Conservation (phyloP, 192 early-diverging fungal genomes). For the Dissophora ornata region DNA sequence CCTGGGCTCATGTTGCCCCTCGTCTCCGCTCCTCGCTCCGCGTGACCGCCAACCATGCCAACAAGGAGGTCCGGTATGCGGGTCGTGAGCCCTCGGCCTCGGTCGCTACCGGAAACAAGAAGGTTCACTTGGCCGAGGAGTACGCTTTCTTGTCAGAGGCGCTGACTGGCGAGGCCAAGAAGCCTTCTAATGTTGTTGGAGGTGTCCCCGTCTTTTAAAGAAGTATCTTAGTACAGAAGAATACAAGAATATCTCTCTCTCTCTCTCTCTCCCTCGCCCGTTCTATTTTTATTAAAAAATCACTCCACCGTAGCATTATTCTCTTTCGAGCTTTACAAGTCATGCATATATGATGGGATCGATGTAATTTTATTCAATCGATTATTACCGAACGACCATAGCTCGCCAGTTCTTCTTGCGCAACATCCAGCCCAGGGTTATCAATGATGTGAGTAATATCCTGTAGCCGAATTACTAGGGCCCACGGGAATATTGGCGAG, state of each 20-base stretch:
- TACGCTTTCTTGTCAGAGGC: slow-evolving; percentile 78
- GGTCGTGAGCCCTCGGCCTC: slow-evolving; percentile 91
- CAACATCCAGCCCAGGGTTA: background rate
- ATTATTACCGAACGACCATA: too few relatives aligned
- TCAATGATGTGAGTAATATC: background rate
- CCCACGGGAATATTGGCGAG: background rate
- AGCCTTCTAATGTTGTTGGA: slow-evolving; percentile 72
- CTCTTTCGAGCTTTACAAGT: too few relatives aligned
- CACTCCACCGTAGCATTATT: too few relatives aligned
- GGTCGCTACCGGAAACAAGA: slow-evolving; percentile 95
- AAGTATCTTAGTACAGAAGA: background rate
- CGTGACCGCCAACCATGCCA: slow-evolving; percentile 76
- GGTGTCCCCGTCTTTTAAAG: slow-evolving; percentile 75
- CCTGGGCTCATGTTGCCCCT: slow-evolving; percentile 90
- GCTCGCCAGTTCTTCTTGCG: too few relatives aligned
- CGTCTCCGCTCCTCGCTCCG: slow-evolving; percentile 85
- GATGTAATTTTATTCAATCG: too few relatives aligned
- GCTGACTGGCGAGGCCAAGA: slow-evolving; percentile 74
- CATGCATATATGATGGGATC: too few relatives aligned
- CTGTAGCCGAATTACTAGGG: slow-evolving; percentile 1
- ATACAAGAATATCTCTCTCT: too few relatives aligned
- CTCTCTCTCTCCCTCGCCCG: background rate
- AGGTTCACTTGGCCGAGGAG: slow-evolving; percentile 90
- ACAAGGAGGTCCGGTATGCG: slow-evolving; percentile 63
- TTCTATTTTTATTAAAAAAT: too few relatives aligned